Conservation (phyloP, 768 basidiomycete species). For the Kwoniella dendrophila region DNA sequence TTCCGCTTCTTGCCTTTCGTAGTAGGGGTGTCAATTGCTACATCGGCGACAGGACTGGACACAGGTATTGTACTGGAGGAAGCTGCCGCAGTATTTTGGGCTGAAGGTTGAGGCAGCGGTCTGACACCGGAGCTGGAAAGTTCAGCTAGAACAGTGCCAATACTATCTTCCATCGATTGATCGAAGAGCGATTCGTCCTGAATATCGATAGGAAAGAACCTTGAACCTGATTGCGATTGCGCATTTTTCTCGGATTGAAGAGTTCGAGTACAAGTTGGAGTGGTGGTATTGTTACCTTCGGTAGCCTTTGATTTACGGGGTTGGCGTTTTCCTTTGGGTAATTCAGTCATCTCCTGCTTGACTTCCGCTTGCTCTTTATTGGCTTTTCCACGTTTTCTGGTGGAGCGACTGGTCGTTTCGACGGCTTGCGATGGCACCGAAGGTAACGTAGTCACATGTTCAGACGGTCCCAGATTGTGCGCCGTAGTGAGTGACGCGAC, state of each 20-base stretch:
- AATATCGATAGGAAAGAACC: conserved; percentile 4
- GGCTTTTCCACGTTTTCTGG: conserved; percentile 3
- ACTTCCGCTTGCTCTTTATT: not conserved
- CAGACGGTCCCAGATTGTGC: not conserved
- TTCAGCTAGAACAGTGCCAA: conserved; percentile 13
- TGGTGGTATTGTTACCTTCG: not conserved
- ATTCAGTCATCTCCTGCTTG: not conserved
- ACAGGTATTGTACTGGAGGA: too few relatives aligned
- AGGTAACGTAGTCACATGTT: not conserved
- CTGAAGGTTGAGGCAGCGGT: not conserved
- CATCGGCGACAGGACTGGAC: not conserved
- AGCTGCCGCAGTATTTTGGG: not conserved
- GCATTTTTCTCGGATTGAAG: too few relatives aligned
- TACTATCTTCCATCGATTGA: conserved; percentile 13
- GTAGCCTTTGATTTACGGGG: not conserved
- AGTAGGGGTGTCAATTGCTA: not conserved
- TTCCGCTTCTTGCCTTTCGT: conserved; percentile 13
- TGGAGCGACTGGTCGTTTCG: not conserved
- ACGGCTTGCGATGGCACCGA: not conserved
- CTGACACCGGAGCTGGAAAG: conserved; percentile 6
- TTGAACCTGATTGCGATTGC: not conserved
- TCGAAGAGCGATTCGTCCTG: not conserved
- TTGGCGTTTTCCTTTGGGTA: not conserved
- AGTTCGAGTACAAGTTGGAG: not conserved
- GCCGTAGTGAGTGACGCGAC: too few relatives aligned